Percentiles rank a stretch among this genome's conserved stretches.
phyloP scores from a whole-genome alignment of 1,284 basidiomycete species.

The Microbotryum saponariae region DNA sequence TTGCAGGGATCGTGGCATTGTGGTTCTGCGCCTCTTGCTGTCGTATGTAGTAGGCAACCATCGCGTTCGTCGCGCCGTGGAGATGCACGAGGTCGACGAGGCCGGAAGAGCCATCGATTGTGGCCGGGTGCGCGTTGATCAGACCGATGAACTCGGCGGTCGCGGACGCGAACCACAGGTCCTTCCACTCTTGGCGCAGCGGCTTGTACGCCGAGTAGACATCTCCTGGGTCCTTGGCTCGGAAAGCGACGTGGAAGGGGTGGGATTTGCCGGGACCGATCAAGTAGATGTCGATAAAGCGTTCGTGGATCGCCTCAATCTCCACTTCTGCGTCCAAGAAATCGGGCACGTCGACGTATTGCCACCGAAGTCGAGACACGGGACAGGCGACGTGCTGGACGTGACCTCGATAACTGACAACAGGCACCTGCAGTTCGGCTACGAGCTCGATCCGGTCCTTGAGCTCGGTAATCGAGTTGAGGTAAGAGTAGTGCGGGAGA shows the following conservation, averaged over 20 bases:
- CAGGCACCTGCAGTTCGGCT: conserved; percentile 4
- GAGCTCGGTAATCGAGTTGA: not conserved
- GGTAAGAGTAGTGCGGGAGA: conserved; percentile 25
- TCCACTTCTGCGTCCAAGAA: conserved; percentile 6
- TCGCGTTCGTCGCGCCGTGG: conserved; percentile 28
- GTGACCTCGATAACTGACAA: not conserved
- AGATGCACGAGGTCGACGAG: conserved; percentile 22
- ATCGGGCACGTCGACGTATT: conserved; percentile 4
- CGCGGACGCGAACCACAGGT: conserved; percentile 20
- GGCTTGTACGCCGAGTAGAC: conserved; percentile 28
- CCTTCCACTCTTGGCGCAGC: conserved; percentile 28
- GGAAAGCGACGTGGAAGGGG: conserved; percentile 22
- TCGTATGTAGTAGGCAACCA: conserved; percentile 19
- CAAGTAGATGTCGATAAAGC: conserved; percentile 17
- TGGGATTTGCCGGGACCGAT: conserved; percentile 9
- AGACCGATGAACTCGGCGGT: conserved; percentile 13
- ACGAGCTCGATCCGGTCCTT: not conserved
- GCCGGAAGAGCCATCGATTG: not conserved
- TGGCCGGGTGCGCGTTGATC: not conserved
- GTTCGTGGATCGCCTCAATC: not conserved
- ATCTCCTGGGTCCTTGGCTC: conserved; percentile 20
- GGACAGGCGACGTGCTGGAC: not conserved
- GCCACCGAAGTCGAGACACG: conserved; percentile 17
- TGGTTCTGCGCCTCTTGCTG: not conserved
- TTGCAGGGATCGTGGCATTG: conserved; percentile 2